Conservation (phyloP, 345 rosid genomes). For the Populus pruinosa region DNA sequence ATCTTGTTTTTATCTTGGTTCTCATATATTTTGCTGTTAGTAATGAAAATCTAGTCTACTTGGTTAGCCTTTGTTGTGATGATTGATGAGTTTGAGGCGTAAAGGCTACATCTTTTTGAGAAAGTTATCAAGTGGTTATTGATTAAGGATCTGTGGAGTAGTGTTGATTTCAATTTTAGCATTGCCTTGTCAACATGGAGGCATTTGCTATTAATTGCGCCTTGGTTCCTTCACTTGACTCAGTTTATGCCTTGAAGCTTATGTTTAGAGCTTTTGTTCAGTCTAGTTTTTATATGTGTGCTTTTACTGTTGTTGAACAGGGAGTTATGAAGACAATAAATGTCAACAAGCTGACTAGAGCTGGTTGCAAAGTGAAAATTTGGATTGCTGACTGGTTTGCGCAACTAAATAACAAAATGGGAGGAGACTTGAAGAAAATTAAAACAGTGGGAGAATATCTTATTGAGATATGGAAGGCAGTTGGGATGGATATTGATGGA, state of each 20-base stretch:
- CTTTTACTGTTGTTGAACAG: slow-evolving; percentile 26
- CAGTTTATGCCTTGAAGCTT: not conserved
- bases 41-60: not conserved
- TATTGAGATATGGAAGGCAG: slow-evolving; percentile 81
- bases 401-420: slow-evolving; percentile 85
- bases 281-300: not conserved
- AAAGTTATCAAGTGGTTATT: not conserved
- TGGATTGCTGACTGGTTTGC: slow-evolving; percentile 99
- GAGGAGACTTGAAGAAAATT: slow-evolving; percentile 78
- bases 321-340: slow-evolving; percentile 78
- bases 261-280: not conserved
- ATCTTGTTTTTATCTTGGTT: not conserved
- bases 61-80: not conserved
- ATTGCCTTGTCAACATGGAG: not conserved
- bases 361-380: slow-evolving; percentile 81
- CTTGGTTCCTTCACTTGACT: not conserved
- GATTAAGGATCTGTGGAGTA: not conserved
- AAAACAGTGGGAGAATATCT: slow-evolving; percentile 63
- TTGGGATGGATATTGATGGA: slow-evolving; percentile 56
- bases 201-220: not conserved
- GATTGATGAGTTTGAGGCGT: not conserved
- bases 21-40: not conserved
- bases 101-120: not conserved
- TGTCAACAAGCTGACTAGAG: slow-evolving; percentile 83
- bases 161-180: not conserved